phyloP scores from a whole-genome alignment of 441 rosid species.

The Croton laevigatus region DNA sequence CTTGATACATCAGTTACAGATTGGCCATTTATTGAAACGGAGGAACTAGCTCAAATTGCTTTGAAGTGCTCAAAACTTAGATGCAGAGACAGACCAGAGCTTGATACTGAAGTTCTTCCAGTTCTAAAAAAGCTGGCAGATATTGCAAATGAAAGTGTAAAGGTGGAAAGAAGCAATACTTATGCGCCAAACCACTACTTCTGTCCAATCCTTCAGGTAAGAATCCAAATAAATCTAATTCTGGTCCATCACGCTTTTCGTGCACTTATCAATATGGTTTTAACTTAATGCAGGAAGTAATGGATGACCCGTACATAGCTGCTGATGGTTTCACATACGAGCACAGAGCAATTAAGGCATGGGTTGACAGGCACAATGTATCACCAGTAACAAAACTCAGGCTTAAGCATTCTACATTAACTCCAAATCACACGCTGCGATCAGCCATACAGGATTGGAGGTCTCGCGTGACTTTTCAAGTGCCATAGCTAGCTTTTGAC shows the following conservation, averaged over 20 bases:
- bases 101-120: slow-evolving; percentile 68
- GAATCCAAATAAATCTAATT: not conserved
- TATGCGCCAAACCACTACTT: slow-evolving; percentile 71
- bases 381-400: slow-evolving; percentile 71
- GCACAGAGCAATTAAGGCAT: slow-evolving; percentile 66
- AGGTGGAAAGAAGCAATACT: slow-evolving; percentile 37
- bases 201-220: slow-evolving; percentile 83
- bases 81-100: slow-evolving; percentile 91
- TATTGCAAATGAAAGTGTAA: slow-evolving; percentile 46
- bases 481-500: not conserved
- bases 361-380: slow-evolving; percentile 65
- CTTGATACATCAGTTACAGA: slow-evolving; percentile 59
- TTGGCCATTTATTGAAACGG: slow-evolving; percentile 81
- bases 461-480: slow-evolving; percentile 42
- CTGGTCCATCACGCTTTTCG: not conserved
- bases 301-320: slow-evolving; percentile 83
- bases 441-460: slow-evolving; percentile 82
- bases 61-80: slow-evolving; percentile 65
- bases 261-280: not conserved
- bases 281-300: slow-evolving; percentile 56
- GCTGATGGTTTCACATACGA: slow-evolving; percentile 89
- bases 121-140: slow-evolving; percentile 61
- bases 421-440: slow-evolving; percentile 62
- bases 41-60: slow-evolving; percentile 64
- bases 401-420: slow-evolving; percentile 42